A percentile compares a stretch with the other conserved stretches of the same genome.
Evolutionary conservation across 2,329 filamentous ascomycete genomes (phyloP).

Genomic region (Juglanconis sp.): DNA sequence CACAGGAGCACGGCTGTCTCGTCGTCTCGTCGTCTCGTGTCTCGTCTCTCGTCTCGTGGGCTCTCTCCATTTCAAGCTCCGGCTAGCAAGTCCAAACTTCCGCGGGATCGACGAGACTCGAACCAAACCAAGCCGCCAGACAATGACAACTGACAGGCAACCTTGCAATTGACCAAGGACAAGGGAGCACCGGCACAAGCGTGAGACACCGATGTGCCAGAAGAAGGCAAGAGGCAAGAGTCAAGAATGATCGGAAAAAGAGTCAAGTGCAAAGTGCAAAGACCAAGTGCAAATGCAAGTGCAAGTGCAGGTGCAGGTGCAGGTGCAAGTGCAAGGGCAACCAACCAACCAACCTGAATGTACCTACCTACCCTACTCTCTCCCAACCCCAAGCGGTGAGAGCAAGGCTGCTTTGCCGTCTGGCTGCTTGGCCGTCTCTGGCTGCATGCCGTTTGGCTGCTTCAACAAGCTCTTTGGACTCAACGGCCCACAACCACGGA

Average conservation of each 20-base stretch:
- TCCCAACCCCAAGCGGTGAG: conserved; percentile 33
- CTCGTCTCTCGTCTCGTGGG: background rate
- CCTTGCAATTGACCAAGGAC: background rate
- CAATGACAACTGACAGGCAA: background rate
- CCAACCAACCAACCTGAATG: too few relatives aligned
- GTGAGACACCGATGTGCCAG: background rate
- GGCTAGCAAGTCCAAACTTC: background rate
- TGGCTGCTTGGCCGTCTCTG: conserved; percentile 29
- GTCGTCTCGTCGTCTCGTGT: background rate
- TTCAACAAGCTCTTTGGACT: background rate
- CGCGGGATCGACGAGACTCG: background rate
- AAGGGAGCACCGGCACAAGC: background rate
- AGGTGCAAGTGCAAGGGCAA: too few relatives aligned
- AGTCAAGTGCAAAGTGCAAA: conserved; percentile 1
- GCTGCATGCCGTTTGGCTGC: conserved; percentile 7
- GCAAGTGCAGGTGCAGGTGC: background rate
- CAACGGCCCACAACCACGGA: conserved; percentile 1
- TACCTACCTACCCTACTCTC: background rate
- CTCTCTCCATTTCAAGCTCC: background rate
- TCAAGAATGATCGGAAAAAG: conserved; percentile 1
- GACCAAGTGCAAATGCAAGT: background rate
- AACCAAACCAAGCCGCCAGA: background rate
- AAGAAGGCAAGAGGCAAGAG: background rate
- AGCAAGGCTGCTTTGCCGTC: conserved; percentile 33
- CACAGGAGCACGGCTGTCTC: background rate